Evolutionary conservation across 305 asterid species (phyloP).

Genomic region (Solanum aculeatissimum): DNA sequence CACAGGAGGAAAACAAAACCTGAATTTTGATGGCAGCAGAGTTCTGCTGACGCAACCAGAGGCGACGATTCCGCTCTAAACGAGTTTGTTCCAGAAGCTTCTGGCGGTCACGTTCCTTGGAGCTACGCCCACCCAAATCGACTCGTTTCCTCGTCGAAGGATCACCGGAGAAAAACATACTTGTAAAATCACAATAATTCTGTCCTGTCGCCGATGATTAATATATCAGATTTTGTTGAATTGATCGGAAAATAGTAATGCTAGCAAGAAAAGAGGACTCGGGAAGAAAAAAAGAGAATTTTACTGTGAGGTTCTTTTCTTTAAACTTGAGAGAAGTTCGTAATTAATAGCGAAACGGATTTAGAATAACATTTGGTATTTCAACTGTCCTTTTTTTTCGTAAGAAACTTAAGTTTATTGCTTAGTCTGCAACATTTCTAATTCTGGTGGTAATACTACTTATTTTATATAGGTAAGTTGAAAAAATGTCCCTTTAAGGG

Average conservation of each 20-base stretch:
- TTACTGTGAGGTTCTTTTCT: background rate
- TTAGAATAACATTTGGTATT: background rate
- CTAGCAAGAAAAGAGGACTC: background rate
- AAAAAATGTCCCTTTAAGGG: too few relatives aligned
- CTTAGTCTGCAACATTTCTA: background rate
- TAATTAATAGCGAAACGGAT: background rate
- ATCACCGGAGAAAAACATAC: slow-evolving; percentile 89
- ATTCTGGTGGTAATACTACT: background rate
- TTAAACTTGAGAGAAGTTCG: background rate
- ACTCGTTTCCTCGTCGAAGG: slow-evolving; percentile 82
- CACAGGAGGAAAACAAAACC: slow-evolving; percentile 19
- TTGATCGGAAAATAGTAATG: background rate
- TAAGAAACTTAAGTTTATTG: background rate
- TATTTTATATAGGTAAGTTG: too few relatives aligned
- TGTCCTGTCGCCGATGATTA: background rate
- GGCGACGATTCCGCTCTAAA: slow-evolving; percentile 72
- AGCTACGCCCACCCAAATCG: slow-evolving; percentile 97
- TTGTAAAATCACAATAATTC: background rate
- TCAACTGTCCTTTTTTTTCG: background rate
- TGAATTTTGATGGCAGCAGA: slow-evolving; percentile 81
- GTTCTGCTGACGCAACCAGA: slow-evolving; percentile 63
- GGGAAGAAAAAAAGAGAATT: background rate
- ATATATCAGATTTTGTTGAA: background rate
- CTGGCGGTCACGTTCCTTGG: slow-evolving; percentile 89
- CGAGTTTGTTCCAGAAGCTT: slow-evolving; percentile 87